A percentile compares a stretch with the other conserved stretches of the same genome.
phyloP scores from a whole-genome alignment of 2,329 filamentous ascomycete genomes.

The Tolypocladium tundrense region DNA sequence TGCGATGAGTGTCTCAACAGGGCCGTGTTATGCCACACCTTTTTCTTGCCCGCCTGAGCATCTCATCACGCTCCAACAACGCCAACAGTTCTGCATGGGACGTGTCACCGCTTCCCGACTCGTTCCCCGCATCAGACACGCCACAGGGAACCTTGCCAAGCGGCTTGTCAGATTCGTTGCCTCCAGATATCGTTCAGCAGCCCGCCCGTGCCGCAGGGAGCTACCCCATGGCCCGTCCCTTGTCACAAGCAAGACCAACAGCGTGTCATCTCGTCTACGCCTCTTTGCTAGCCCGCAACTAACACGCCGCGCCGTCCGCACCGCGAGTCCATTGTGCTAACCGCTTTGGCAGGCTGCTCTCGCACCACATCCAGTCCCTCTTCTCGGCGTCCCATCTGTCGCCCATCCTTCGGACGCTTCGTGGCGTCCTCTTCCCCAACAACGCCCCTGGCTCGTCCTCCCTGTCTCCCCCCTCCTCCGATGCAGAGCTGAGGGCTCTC shows the following conservation, averaged over 20 bases:
- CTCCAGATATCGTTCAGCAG: neutral
- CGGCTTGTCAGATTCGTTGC: neutral
- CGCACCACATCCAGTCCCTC: conserved; percentile 44
- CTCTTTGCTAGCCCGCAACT: neutral
- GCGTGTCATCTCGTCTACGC: neutral
- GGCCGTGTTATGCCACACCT: neutral
- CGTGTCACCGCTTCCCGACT: neutral
- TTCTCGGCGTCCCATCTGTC: conserved; percentile 57
- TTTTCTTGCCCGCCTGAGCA: neutral
- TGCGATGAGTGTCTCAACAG: neutral
- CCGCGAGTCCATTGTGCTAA: conserved; percentile 8
- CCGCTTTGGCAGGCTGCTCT: conserved; percentile 40
- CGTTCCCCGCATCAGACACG: neutral
- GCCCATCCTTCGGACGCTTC: conserved; percentile 57
- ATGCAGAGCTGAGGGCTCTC: conserved; percentile 50
- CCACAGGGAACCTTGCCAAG: neutral
- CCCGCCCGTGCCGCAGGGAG: neutral
- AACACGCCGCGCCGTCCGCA: neutral
- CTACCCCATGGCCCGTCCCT: neutral
- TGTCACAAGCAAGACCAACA: conserved; percentile 1
- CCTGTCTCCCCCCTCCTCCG: conserved; percentile 47
- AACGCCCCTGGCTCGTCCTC: conserved; percentile 61
- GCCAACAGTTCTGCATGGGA: neutral
- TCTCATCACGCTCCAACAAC: neutral
- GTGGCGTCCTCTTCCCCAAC: conserved; percentile 76